Conservation (phyloP, 2,329 filamentous ascomycete species). For the Neonectria neomacrospora region DNA sequence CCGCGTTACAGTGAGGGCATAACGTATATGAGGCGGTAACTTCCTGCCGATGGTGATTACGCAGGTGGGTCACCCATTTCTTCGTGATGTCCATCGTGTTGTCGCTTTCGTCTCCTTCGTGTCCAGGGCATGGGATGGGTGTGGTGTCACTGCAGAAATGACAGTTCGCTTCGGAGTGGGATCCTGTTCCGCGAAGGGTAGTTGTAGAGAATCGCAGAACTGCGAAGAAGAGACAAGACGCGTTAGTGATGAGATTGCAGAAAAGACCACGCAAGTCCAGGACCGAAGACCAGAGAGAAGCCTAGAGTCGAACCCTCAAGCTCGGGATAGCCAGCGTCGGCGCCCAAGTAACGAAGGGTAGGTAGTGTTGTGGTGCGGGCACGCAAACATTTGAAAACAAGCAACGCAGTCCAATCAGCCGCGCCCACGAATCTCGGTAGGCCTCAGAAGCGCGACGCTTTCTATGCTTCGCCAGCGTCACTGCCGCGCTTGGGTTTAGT, state of each 20-base stretch:
- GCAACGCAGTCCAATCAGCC: not conserved
- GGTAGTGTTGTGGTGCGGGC: not conserved
- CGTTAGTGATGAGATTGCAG: not conserved
- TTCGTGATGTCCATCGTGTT: slow-evolving; percentile 7
- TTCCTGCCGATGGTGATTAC: slow-evolving; percentile 10
- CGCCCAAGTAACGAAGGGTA: not conserved
- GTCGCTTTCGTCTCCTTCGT: slow-evolving; percentile 2
- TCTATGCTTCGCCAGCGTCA: not conserved
- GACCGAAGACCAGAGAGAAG: not conserved
- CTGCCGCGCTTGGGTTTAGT: not conserved
- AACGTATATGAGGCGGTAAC: not conserved
- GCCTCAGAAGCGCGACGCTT: not conserved
- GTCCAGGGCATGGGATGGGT: slow-evolving; percentile 4
- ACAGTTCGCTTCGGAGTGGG: not conserved
- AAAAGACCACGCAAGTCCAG: not conserved
- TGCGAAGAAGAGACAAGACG: not conserved
- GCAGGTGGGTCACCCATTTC: slow-evolving; percentile 12
- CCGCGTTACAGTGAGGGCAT: slow-evolving; percentile 2
- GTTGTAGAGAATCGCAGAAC: not conserved
- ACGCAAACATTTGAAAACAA: not conserved
- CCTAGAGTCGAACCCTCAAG: not conserved
- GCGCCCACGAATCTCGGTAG: not conserved
- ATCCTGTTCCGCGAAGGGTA: not conserved
- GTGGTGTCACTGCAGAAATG: not conserved
- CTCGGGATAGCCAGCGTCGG: not conserved